A percentile compares a stretch with the other conserved stretches of the same genome.
Evolutionary conservation across 148 eudicot genomes (phyloP).

Genomic region (Vaccinium darrowii): DNA sequence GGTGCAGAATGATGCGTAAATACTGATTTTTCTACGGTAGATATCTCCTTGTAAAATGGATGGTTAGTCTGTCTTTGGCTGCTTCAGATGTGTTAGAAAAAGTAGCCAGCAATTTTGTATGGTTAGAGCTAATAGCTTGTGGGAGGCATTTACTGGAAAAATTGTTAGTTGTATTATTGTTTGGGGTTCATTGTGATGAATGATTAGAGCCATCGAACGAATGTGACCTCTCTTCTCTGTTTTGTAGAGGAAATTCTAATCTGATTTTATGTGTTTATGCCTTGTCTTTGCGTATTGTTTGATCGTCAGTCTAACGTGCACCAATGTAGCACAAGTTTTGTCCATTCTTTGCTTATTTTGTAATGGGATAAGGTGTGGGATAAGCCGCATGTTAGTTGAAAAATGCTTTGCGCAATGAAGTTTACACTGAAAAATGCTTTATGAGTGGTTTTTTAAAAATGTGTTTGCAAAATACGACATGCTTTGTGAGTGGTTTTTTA

Average conservation of each 20-base stretch:
- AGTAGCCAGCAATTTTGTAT: conserved; percentile 21
- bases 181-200: neutral
- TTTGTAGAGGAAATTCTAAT: neutral
- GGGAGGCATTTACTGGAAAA: neutral
- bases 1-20: neutral
- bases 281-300: neutral
- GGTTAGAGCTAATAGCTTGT: neutral
- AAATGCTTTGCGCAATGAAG: too few relatives aligned
- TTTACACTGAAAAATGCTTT: too few relatives aligned
- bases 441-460: too few relatives aligned
- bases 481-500: too few relatives aligned
- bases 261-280: neutral
- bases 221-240: neutral
- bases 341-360: neutral
- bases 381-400: neutral
- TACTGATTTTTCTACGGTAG: neutral
- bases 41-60: neutral
- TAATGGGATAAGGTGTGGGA: neutral
- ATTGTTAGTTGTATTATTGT: neutral
- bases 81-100: conserved; percentile 16
- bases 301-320: neutral
- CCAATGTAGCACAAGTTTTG: neutral
- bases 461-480: too few relatives aligned
- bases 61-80: conserved; percentile 6
- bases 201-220: neutral